Base-by-base conservation (phyloP, 129 eudicot species). In the Solidago caesia region DNA sequence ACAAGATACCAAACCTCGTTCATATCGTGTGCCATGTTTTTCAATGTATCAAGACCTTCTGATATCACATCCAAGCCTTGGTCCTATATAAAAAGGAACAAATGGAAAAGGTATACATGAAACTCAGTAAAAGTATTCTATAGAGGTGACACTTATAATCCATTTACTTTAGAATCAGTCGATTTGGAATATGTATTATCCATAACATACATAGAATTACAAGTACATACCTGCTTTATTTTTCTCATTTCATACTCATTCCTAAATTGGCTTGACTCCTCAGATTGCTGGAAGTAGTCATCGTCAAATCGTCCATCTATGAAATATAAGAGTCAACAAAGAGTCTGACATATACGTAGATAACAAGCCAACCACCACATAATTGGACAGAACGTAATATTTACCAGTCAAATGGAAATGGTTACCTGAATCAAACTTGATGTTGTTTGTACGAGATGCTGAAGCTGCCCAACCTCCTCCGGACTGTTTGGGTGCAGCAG, bases 231-330 rank as follows among this genome's bases (percentile, higher is more conserved):
- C 97, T 93, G 98, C 73, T 81, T 88, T 71, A 90, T 77, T 88
- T 90, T 93, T 56, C 97, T 87, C 98, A 88, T 93, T 84, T 93
- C 98, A 83, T 83, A 88, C 79, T 90, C 98, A 51, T 79, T 84
- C 83, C 87, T 93, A 79, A 90, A 93, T 51, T 90, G 86, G 79
- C 92, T 86, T 5, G 98, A 90, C 85, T 90, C 89, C 75, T 90
- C 96, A 44, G 84, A 84, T 79, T 88, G 91, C 83, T 93, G 91
- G 64, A 90, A 93, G 85, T 90, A 93, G 71, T 88, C 97, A 74
- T 84, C 79, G 46, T 93, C 97, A 66, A 93, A 88, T 43, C 79
- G 76, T 52, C 97, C 98, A 81, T 90, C 98, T 93, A 73, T 2
- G 44, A 75, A 26, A 70, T 70, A 56, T 46, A 62, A 13, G 41